Percentiles rank a stretch among this genome's conserved stretches.
These are phyloP conservation scores for Saccharomycopsis sp. DNA, from an alignment of 805 yeast species.

Conservation along the genomic window DNA sequence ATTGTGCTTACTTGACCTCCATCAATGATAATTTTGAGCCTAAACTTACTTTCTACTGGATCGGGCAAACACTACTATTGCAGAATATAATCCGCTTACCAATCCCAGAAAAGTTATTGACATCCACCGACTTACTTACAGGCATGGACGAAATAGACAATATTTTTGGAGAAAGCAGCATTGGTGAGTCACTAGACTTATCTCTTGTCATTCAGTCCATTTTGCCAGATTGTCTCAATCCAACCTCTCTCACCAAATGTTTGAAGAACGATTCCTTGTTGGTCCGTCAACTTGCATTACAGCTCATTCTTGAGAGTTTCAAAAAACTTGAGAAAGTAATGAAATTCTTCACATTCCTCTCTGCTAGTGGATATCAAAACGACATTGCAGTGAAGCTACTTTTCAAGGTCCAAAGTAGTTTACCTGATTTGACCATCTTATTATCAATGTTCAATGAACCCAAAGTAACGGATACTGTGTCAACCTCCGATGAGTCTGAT, in stretches of 20 bases:
- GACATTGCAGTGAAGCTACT: slow-evolving; percentile 30
- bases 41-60: slow-evolving; percentile 72
- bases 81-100: slow-evolving; percentile 53
- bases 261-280: slow-evolving; percentile 44
- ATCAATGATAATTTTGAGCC: slow-evolving; percentile 71
- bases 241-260: slow-evolving; percentile 50
- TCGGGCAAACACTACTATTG: slow-evolving; percentile 61
- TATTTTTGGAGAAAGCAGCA: neutral
- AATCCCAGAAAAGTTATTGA: slow-evolving; percentile 36
- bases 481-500: neutral
- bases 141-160: neutral
- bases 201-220: slow-evolving; percentile 44
- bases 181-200: slow-evolving; percentile 11
- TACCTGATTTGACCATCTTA: slow-evolving; percentile 29
- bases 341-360: slow-evolving; percentile 23
- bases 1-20: slow-evolving; percentile 49
- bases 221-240: slow-evolving; percentile 58
- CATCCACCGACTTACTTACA: neutral
- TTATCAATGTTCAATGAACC: slow-evolving; percentile 7
- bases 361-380: slow-evolving; percentile 36
- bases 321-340: slow-evolving; percentile 44
- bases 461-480: neutral
- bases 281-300: slow-evolving; percentile 57
- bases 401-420: slow-evolving; percentile 27
- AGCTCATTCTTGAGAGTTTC: slow-evolving; percentile 47